phyloP scores from a whole-genome alignment of 1,139 yeast species.

The Saccharomyces hybrid region DNA sequence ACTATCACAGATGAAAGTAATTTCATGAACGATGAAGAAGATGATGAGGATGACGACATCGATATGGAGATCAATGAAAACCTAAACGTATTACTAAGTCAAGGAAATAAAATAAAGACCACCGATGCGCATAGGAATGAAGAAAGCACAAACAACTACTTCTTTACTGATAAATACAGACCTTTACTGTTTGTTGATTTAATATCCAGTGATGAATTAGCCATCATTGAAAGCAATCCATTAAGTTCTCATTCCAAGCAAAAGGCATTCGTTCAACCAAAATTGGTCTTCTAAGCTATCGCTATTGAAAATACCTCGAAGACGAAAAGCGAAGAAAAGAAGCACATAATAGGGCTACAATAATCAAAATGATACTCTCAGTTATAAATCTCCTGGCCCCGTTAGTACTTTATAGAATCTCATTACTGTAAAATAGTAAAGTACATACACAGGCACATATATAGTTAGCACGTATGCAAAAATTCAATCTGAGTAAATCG shows the following conservation, averaged over 20 bases:
- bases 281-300: constrained; percentile 44
- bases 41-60: constrained; percentile 32
- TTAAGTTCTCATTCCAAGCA: constrained; percentile 42
- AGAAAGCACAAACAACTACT: constrained; percentile 44
- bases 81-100: constrained; percentile 10
- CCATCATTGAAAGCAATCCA: constrained; percentile 72
- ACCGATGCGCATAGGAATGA: constrained; percentile 32
- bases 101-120: constrained; percentile 17
- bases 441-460: not conserved
- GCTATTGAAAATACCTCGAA: no score
- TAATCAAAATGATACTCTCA: not conserved
- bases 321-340: not conserved
- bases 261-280: constrained; percentile 72
- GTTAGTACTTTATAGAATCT: not conserved
- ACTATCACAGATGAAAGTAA: constrained; percentile 38
- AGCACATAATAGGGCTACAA: not conserved
- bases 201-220: constrained; percentile 51
- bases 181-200: constrained; percentile 60
- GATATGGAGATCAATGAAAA: constrained; percentile 27
- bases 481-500: not conserved
- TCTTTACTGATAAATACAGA: constrained; percentile 70
- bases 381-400: not conserved
- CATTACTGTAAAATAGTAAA: not conserved
- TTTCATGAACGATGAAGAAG: constrained; percentile 27
- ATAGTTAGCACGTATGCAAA: not conserved